Conservation (phyloP, 2,329 filamentous ascomycete species). For the Penicillium glabrum region DNA sequence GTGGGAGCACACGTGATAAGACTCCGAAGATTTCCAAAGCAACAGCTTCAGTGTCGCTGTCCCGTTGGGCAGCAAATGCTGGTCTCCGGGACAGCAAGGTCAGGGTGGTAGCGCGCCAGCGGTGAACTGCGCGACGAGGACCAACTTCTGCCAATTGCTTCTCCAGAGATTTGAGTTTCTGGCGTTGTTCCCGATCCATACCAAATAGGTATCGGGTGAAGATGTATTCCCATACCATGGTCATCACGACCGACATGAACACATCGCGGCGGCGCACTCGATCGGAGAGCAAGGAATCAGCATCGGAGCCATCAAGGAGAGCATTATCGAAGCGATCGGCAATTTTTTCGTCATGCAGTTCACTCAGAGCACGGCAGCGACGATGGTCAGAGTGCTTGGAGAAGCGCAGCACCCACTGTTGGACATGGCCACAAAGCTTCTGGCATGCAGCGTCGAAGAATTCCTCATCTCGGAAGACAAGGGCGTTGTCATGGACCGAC, state of each 20-base stretch:
- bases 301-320: constrained; percentile 89
- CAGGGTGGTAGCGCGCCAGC: constrained; percentile 94
- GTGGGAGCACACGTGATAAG: constrained; percentile 79
- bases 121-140: constrained; percentile 82
- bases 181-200: constrained; percentile 95
- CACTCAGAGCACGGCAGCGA: constrained; percentile 76
- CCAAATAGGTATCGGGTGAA: constrained; percentile 98
- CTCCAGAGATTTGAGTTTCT: constrained; percentile 95
- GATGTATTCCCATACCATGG: constrained; percentile 98
- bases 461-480: constrained; percentile 81
- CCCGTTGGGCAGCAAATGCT: constrained; percentile 77
- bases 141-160: constrained; percentile 88
- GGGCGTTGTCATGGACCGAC: constrained; percentile 68
- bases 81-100: constrained; percentile 80
- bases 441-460: constrained; percentile 95
- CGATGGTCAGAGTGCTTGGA: constrained; percentile 96
- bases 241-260: constrained; percentile 99
- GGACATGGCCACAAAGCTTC: constrained; percentile 90
- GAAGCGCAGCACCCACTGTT: constrained; percentile 97
- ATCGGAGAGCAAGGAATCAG: constrained; percentile 83
- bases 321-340: constrained; percentile 93
- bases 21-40: constrained; percentile 86
- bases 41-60: constrained; percentile 92
- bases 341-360: constrained; percentile 88
- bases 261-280: constrained; percentile 86